These are phyloP conservation scores for Macrophomina tecta DNA, from an alignment of 2,329 filamentous ascomycete species.

Conservation along the genomic window DNA sequence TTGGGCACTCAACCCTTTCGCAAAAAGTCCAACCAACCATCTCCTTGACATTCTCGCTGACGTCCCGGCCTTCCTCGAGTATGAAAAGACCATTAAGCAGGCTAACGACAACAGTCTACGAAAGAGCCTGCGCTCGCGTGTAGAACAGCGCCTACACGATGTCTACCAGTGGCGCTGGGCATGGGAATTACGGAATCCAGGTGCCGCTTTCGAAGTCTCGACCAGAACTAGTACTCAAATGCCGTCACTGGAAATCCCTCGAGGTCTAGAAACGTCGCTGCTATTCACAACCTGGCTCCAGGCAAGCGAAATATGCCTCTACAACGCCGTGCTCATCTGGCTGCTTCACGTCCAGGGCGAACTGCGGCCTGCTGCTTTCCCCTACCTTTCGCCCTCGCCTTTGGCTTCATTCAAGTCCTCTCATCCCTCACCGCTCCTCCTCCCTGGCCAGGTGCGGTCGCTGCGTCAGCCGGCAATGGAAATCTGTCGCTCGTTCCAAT, in stretches of 20 bases:
- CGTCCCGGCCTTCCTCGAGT: conserved; percentile 28
- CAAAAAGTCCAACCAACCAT: conserved; percentile 26
- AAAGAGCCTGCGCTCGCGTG: conserved; percentile 11
- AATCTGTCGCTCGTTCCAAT: conserved; percentile 30
- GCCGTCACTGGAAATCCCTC: background rate
- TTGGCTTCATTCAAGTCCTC: background rate
- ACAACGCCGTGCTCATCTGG: conserved; percentile 30
- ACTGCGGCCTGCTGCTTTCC: conserved; percentile 13
- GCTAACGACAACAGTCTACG: background rate
- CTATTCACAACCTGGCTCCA: conserved; percentile 26
- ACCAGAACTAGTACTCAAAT: background rate
- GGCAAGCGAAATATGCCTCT: conserved; percentile 30
- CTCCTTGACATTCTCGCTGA: conserved; percentile 30
- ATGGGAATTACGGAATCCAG: conserved; percentile 29
- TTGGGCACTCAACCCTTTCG: conserved; percentile 26
- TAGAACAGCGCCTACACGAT: conserved; percentile 22
- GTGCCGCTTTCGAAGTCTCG: conserved; percentile 26
- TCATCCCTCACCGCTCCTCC: conserved; percentile 19
- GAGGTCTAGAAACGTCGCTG: conserved; percentile 25
- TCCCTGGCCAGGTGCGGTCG: conserved; percentile 26
- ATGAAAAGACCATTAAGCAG: conserved; percentile 24
- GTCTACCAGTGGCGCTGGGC: conserved; percentile 31
- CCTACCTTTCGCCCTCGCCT: background rate
- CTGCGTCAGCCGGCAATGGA: conserved; percentile 30
- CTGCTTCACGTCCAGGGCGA: conserved; percentile 26